Conservation (phyloP, 2,329 filamentous ascomycete species). For the Rhinocladiella mackenziei region DNA sequence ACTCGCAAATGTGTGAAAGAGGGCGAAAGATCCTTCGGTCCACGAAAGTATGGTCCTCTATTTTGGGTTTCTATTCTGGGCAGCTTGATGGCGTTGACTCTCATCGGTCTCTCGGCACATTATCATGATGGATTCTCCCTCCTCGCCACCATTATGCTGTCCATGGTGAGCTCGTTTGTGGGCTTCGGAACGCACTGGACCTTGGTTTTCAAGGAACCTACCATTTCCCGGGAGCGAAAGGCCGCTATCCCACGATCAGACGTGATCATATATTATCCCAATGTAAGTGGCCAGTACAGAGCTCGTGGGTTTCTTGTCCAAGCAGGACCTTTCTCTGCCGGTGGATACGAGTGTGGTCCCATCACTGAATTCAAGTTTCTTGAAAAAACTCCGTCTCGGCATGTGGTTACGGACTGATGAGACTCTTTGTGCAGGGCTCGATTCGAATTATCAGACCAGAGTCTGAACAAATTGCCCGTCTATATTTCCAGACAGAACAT, state of each 20-base stretch:
- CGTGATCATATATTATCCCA: constrained; percentile 59
- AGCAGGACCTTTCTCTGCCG: too few species aligned
- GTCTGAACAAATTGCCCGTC: constrained; percentile 59
- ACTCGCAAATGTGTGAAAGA: constrained; percentile 28
- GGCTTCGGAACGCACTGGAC: constrained; percentile 58
- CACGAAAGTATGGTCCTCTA: constrained; percentile 15
- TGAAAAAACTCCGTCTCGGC: too few species aligned
- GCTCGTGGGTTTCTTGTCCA: too few species aligned
- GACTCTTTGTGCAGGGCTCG: too few species aligned
- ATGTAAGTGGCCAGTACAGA: too few species aligned
- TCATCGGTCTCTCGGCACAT: constrained; percentile 51
- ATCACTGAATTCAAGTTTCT: too few species aligned
- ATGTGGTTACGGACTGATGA: too few species aligned
- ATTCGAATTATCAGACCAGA: constrained; percentile 57
- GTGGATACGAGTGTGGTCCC: too few species aligned
- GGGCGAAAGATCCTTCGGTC: constrained; percentile 18
- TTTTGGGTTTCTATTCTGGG: constrained; percentile 31
- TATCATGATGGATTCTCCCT: constrained; percentile 54
- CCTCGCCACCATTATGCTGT: constrained; percentile 51
- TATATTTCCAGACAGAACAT: constrained; percentile 59
- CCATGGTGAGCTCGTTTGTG: constrained; percentile 51
- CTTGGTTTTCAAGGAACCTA: constrained; percentile 51
- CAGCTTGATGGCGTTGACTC: constrained; percentile 53
- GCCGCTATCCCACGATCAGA: constrained; percentile 52
- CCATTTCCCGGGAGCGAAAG: constrained; percentile 32